Evolutionary conservation across 2,329 filamentous ascomycete genomes (phyloP), one percentile per base, ranked within the genome.

Genomic region (Penicillium psychrosexuale): DNA sequence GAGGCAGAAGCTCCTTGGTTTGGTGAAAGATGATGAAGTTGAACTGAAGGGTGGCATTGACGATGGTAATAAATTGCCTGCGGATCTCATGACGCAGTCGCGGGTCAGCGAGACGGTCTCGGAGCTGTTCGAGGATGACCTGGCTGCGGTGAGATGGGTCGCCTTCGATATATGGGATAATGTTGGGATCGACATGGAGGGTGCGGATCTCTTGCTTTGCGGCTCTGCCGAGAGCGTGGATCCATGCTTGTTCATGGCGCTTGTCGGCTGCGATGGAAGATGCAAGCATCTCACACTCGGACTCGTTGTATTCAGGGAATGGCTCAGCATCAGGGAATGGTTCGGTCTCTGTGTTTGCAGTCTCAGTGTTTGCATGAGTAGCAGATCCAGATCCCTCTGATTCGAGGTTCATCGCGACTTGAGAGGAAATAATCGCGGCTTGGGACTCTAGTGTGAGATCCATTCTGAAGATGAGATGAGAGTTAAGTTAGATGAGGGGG

Each of bases 291-390:
- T 42, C 43, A 24, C 50, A 48, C 9, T 47, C 43, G 7, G 36
- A 30, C 24, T 65, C 59, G 38, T 65, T 52, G 45, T 68, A 70
- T 11, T 65, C 64, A 0, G 68, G 68, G 19, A 71, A 71, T 0
- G 66, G 61, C 37, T 70, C 68, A 1, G 54, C 9, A 8, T 63
- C 63, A 0, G 68, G 68, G 22, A 71, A 69, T 0, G 66, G 60
- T 44, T 69, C 68, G 0, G 54, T 28, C 39, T 42, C 39, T 2
- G 24, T 28, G 17, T 45, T 22, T 22, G 43, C 17, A 22, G 17
- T 24, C 11, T 33, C 43, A 11, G 17, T 3, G 19, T 8, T n/a
- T 5, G 19, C 33, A 27, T 24, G 33, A 19, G 24, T 19, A 4
- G 38, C 31, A 13, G 22, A 22, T 28, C 9, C 22, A 2, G 45